Evolutionary conservation across 2,329 filamentous ascomycete species (phyloP).

Genomic region (Thelonectria rubi): DNA sequence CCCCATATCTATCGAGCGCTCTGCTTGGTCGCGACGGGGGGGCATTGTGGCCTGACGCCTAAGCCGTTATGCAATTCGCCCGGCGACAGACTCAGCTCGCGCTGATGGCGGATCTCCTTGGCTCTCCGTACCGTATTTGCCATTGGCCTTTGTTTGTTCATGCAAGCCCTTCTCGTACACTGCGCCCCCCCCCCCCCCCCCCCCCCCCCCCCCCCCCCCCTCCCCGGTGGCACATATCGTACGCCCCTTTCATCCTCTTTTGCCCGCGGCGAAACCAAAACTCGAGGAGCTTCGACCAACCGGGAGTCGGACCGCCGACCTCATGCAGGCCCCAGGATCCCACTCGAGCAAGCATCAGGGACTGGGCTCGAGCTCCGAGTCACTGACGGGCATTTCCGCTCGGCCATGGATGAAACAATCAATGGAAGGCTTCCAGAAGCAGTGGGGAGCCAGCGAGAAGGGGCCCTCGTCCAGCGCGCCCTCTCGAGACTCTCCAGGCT

Average conservation of each 20-base stretch:
- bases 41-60: slow-evolving; percentile 19
- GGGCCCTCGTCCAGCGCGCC: no score
- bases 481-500: slow-evolving; percentile 31
- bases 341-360: slow-evolving; percentile 14
- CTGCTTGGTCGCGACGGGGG: background rate
- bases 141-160: slow-evolving; percentile 20
- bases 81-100: slow-evolving; percentile 21
- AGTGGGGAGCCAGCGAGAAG: slow-evolving; percentile 32
- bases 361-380: slow-evolving; percentile 33
- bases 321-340: slow-evolving; percentile 31
- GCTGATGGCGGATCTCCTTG: slow-evolving; percentile 25
- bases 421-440: slow-evolving; percentile 44
- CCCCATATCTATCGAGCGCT: slow-evolving; percentile 12
- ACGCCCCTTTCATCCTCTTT: slow-evolving; percentile 3
- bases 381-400: slow-evolving; percentile 37
- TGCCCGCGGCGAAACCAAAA: slow-evolving; percentile 25
- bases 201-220: no score
- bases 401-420: slow-evolving; percentile 35
- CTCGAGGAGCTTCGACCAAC: slow-evolving; percentile 32
- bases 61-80: slow-evolving; percentile 22
- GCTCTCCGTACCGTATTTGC: slow-evolving; percentile 15
- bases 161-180: slow-evolving; percentile 15
- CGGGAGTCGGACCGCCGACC: slow-evolving; percentile 29
- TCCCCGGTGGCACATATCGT: slow-evolving; percentile 9
- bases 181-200: no score